phyloP scores from a whole-genome alignment of 805 yeast genomes.

The Schizosaccharomyces pombe region DNA sequence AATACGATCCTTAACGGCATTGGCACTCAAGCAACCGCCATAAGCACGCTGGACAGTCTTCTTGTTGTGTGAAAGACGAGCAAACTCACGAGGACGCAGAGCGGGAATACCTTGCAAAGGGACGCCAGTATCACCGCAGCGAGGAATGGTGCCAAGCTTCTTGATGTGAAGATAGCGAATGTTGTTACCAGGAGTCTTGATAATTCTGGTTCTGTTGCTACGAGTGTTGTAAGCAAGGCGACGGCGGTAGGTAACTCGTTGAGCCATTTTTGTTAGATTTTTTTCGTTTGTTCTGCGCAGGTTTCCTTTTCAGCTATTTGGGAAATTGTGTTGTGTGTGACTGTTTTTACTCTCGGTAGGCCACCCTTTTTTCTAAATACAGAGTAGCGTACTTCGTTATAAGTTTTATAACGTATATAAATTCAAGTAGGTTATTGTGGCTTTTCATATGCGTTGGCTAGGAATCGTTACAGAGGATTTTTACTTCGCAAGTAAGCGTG shows the following conservation, averaged over 20 bases:
- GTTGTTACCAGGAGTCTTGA: constrained; percentile 99
- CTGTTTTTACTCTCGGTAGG: not conserved
- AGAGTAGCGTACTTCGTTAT: not conserved
- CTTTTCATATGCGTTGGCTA: too few relatives aligned
- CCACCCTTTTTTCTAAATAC: not conserved
- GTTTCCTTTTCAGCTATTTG: not conserved
- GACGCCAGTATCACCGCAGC: constrained; percentile 40
- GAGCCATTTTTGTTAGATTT: constrained; percentile 1
- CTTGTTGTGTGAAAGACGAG: constrained; percentile 80
- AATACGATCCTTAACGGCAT: constrained; percentile 82
- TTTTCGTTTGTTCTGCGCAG: constrained; percentile 4
- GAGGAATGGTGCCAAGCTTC: constrained; percentile 56
- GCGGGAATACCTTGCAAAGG: constrained; percentile 29
- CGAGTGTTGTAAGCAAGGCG: constrained; percentile 60
- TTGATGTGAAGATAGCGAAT: constrained; percentile 93
- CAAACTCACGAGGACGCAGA: constrained; percentile 96
- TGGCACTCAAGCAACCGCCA: constrained; percentile 97
- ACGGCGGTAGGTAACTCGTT: constrained; percentile 5
- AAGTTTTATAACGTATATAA: too few relatives aligned
- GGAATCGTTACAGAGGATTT: too few relatives aligned
- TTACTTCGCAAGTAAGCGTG: too few relatives aligned
- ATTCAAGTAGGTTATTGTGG: too few relatives aligned
- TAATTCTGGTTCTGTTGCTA: constrained; percentile 98
- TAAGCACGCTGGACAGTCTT: constrained; percentile 98
- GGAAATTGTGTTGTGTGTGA: not conserved